Base-by-base conservation (phyloP, 257 asterid genomes). In the Solanum clarkiae region DNA sequence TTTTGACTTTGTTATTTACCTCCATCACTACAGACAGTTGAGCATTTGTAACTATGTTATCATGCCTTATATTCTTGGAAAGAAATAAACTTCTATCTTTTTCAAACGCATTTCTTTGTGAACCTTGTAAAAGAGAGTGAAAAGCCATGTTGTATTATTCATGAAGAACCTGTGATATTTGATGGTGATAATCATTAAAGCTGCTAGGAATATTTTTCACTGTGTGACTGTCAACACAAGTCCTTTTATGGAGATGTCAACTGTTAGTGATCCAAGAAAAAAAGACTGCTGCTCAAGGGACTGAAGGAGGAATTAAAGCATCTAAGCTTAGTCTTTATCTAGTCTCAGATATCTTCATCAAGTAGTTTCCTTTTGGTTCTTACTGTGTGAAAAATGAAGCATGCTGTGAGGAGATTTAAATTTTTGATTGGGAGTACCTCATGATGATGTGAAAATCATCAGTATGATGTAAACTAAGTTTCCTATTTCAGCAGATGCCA, bases 11-110 rank as follows among this genome's bases (percentile, higher is more conserved):
- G 86, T 57, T 84, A 24, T 16, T 72, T 84, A 69, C 16, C 65
- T 85, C 80, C 65, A 40, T 63, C 49, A 16, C 36, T 77, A 32
- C 16, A 84, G 82, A 68, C 80, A 51, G 81, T 86, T 79, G 36
- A 45, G n/a, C 40, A 49, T 62, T 84, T 65, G 65, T 88, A 70
- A 86, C 82, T 82, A 51, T 83, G 88, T 88, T 81, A 63, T 82
- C 84, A 77, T 69, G 72, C 72, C 47, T 82, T 57, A 75, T 72
- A 82, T 77, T 85, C 62, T 82, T 68, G 65, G 82, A 75, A 56
- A 71, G 81, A 81, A 85, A 62, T 70, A 55, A 75, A 74, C 32
- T 47, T 45, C 44, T 24, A 47, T 75, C 36, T 22, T 72, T 75
- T 47, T 22, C n/a, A 17, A 75, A 75, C 49, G 44, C 60, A 22